These are phyloP conservation scores for Xylaria sp. DNA, from an alignment of 2,329 filamentous ascomycete species.

Conservation along the genomic window DNA sequence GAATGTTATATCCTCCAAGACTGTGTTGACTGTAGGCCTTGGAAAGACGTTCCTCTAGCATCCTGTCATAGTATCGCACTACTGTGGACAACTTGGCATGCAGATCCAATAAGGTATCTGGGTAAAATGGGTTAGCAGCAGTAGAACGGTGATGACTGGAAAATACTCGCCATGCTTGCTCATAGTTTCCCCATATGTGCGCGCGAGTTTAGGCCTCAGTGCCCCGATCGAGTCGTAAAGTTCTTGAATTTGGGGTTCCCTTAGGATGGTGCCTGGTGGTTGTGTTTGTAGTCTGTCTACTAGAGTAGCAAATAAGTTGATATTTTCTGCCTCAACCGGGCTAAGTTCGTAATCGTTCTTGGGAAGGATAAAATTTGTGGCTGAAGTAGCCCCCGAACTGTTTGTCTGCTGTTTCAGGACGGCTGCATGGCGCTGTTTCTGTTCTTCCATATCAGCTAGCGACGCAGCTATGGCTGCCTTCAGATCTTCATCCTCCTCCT, in stretches of 20 bases:
- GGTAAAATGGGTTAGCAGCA: slow-evolving; percentile 40
- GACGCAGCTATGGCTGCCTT: slow-evolving; percentile 96
- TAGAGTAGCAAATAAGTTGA: slow-evolving; percentile 92
- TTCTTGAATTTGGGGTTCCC: slow-evolving; percentile 97
- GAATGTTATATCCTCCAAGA: slow-evolving; percentile 71
- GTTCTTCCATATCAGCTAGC: slow-evolving; percentile 95
- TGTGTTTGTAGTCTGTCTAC: slow-evolving; percentile 96
- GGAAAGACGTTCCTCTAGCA: slow-evolving; percentile 94
- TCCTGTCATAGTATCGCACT: slow-evolving; percentile 95
- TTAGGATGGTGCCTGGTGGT: slow-evolving; percentile 92
- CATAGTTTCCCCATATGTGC: slow-evolving; percentile 98
- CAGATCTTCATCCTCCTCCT: slow-evolving; percentile 91
- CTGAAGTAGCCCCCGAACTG: slow-evolving; percentile 58
- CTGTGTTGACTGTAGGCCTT: slow-evolving; percentile 89
- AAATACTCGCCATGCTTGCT: slow-evolving; percentile 88
- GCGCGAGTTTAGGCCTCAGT: slow-evolving; percentile 88
- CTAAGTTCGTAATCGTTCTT: slow-evolving; percentile 97
- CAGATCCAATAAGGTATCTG: slow-evolving; percentile 91
- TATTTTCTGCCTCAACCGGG: slow-evolving; percentile 94
- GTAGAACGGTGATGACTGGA: neutral
- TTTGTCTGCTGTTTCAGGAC: slow-evolving; percentile 82
- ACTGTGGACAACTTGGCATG: slow-evolving; percentile 96
- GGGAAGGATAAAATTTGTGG: slow-evolving; percentile 69
- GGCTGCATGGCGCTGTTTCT: slow-evolving; percentile 90
- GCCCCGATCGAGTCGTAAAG: slow-evolving; percentile 97